Base-by-base conservation (phyloP, 2,329 filamentous ascomycete species). In the Bipolaris gigantea region DNA sequence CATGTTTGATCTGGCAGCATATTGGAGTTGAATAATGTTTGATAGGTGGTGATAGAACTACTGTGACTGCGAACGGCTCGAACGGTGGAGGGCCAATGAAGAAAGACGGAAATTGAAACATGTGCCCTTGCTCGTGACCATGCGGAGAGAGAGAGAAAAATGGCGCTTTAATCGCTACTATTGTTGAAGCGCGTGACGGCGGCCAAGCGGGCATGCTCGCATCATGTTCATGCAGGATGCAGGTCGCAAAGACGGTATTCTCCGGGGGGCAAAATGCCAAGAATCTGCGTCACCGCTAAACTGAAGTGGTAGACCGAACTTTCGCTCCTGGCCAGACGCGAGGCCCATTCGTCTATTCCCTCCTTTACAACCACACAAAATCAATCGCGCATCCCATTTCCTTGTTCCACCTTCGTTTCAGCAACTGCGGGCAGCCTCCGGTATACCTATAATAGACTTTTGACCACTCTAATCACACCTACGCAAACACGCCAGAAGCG, bases 281-380 rank as follows among this genome's bases (percentile, higher is more conserved):
- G 67, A 32, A 60, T 60, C 67, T 58, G 45, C 56, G 49, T 62
- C 58, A 61, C 61, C 63, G 65, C 62, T 60, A 40, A 27, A 51
- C 53, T 35, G 34, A 48, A 51, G 50, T 51, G 46, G 41, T 55
- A 66, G 66, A 64, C 63, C 63, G 62, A 71, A 70, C 63, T 71
- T 69, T 72, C 66, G 58, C 56, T 63, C 58, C 59, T 53, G 36
- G 63, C 57, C 62, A 70, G 64, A 67, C 68, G 63, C 66, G 55
- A 46, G 36, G 45, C 42, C 21, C 42, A 27, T 44, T 52, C 39
- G 44, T 44, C 27, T 50, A 52, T 50, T 46, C 50, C 49, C 21
- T 49, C 52, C 30, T 50, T 48, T 40, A 54, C 55, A 58, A 56
- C 57, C 61, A 53, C 21, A 40, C 45, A 59, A 49, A 44, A 45